These are phyloP conservation scores for Aquilaria sinensis DNA, from an alignment of 345 rosid genomes.

Conservation along the genomic window DNA sequence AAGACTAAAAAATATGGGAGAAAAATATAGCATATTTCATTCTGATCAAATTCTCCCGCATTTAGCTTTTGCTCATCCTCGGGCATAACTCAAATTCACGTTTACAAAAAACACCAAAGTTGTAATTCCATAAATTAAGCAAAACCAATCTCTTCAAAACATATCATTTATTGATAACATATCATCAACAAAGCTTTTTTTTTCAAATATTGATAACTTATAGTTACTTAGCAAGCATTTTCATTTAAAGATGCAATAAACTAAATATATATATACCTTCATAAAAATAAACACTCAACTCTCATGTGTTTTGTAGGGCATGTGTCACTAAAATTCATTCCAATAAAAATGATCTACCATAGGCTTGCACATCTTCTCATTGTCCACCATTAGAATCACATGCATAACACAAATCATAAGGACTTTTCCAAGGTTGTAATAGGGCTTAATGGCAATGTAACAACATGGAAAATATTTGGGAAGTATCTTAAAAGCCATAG, in stretches of 20 bases:
- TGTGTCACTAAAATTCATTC: conserved; percentile 4
- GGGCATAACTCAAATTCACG: too few relatives aligned
- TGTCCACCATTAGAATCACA: conserved; percentile 7
- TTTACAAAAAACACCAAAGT: neutral
- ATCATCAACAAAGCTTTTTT: neutral
- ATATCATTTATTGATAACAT: neutral
- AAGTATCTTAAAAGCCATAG: too few relatives aligned
- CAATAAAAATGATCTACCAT: conserved; percentile 12
- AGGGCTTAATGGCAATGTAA: neutral
- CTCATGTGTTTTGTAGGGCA: neutral
- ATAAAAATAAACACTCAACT: neutral
- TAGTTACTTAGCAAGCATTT: conserved; percentile 5
- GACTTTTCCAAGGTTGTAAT: conserved; percentile 12
- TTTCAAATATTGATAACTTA: neutral
- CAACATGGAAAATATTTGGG: neutral
- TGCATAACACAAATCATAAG: conserved; percentile 7
- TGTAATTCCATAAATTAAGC: neutral
- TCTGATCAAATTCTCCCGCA: too few relatives aligned
- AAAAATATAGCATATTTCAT: too few relatives aligned
- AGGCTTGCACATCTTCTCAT: conserved; percentile 11
- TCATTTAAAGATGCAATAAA: conserved; percentile 4
- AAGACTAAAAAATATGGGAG: too few relatives aligned
- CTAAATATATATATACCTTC: conserved; percentile 6
- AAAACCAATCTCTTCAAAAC: neutral
- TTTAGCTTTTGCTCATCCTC: too few relatives aligned